Evolutionary conservation across 495 filamentous ascomycete species (phyloP), one percentile per base, ranked within the genome.

Genomic region (Penicillium bovifimosum): DNA sequence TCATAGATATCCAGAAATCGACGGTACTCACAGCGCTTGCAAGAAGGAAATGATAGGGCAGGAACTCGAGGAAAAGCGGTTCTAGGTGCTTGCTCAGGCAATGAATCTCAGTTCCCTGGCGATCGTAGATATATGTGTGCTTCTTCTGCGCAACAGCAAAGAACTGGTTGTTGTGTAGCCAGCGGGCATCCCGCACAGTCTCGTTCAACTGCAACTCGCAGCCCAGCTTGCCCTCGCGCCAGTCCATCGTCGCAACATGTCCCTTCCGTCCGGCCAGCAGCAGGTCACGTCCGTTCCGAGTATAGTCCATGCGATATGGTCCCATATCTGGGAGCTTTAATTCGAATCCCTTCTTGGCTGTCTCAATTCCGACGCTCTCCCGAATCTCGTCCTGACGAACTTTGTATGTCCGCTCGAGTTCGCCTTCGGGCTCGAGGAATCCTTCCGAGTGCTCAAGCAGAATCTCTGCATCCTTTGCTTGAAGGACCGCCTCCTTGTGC

Each of bases 141-240:
- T 95, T 95, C 80, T 97, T 97, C 70, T 98, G 93, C 26, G 93
- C 89, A n/a, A 96, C 90, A 3, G 95, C 93, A 70, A 97, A 96
- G 69, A 80, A 90, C 59, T 96, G 91, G 66, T 95, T 90, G 60
- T 96, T 96, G 68, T 98, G 92, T 49, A 98, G 76, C 88, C 91
- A 98, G 59, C 82, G 84, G 14, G 85, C 88, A 76, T 96, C 91
- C 32, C 91, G 73, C 5, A 97, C 81, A 0, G 90, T 96, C 73
- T 97, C 93, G 27, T 80, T 80, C 47, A 97, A 76, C 57, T 98
- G 90, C 50, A 97, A 62, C 68, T 98, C 93, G 61, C 88, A 96
- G 4, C 87, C 88, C 34, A 97, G 68, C 61, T 88, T 95, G 10
- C 91, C 95, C 52, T 86, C 83, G 53, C 93, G 79, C 93, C 93